Conservation (phyloP, 148 eudicot species). For the Silene conica region DNA sequence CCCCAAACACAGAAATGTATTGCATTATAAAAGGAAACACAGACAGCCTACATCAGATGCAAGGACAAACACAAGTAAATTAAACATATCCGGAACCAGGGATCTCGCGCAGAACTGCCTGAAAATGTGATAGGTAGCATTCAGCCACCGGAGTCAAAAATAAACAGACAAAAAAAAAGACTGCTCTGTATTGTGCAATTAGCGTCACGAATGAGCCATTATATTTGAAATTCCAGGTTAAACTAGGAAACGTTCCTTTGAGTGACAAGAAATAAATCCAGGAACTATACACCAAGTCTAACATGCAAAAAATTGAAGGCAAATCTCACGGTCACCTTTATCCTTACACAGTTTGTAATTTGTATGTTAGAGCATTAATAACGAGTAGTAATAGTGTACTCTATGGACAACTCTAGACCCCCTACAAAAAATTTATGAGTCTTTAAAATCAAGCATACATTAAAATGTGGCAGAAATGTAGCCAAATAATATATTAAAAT, state of each 20-base stretch:
- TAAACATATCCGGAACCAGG: background rate
- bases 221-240: background rate
- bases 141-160: no score
- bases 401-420: background rate
- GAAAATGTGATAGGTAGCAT: background rate
- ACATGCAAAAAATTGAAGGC: background rate
- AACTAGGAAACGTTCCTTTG: background rate
- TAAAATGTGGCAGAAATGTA: background rate
- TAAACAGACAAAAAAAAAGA: no score
- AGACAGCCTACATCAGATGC: background rate
- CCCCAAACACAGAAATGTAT: background rate
- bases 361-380: background rate
- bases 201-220: no score
- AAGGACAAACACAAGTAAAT: background rate
- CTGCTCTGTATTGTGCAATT: no score
- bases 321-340: background rate
- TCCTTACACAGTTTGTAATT: background rate
- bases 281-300: background rate
- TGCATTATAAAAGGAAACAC: background rate
- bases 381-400: background rate
- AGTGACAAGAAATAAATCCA: background rate
- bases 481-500: background rate
- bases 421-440: background rate
- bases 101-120: background rate
- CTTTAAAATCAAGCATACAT: background rate